Evolutionary conservation across 768 basidiomycete species (phyloP).

Genomic region (Russula sp.): DNA sequence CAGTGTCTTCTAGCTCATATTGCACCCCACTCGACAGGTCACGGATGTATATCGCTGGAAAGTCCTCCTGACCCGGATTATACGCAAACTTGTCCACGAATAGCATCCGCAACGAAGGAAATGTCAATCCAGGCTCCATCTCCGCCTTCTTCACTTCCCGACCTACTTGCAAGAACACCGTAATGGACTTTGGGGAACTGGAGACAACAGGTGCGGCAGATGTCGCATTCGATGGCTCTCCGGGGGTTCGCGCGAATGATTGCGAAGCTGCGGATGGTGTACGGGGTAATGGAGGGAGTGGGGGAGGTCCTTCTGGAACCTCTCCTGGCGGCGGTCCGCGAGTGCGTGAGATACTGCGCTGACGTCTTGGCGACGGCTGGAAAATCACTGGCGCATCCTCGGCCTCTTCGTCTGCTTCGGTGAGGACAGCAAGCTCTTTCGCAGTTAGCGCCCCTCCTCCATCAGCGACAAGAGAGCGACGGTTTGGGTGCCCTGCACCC

Average conservation of each 20-base stretch:
- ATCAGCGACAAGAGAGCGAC: conserved; percentile 61
- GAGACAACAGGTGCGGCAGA: conserved; percentile 30
- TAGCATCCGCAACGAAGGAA: conserved; percentile 73
- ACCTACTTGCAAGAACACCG: conserved; percentile 86
- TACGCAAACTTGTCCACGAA: conserved; percentile 96
- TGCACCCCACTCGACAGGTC: conserved; percentile 91
- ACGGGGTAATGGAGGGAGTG: conserved; percentile 36
- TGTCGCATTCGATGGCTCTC: neutral
- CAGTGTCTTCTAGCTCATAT: conserved; percentile 93
- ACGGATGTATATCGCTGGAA: conserved; percentile 92
- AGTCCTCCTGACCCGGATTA: conserved; percentile 88
- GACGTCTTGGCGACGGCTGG: conserved; percentile 28
- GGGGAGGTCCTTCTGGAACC: conserved; percentile 36
- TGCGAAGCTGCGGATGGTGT: neutral
- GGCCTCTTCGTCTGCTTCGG: conserved; percentile 67
- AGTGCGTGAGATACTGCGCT: conserved; percentile 31
- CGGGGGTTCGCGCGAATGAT: neutral
- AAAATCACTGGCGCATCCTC: conserved; percentile 31
- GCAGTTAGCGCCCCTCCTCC: conserved; percentile 58
- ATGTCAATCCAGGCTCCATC: conserved; percentile 67
- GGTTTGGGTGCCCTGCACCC: conserved; percentile 49
- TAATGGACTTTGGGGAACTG: conserved; percentile 39
- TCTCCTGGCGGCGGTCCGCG: conserved; percentile 33
- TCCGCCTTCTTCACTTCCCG: conserved; percentile 85
- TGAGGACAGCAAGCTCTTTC: conserved; percentile 69